Percentiles rank a stretch among this genome's conserved stretches.
phyloP scores from a whole-genome alignment of 148 eudicot genomes.

The Cornus kousa region DNA sequence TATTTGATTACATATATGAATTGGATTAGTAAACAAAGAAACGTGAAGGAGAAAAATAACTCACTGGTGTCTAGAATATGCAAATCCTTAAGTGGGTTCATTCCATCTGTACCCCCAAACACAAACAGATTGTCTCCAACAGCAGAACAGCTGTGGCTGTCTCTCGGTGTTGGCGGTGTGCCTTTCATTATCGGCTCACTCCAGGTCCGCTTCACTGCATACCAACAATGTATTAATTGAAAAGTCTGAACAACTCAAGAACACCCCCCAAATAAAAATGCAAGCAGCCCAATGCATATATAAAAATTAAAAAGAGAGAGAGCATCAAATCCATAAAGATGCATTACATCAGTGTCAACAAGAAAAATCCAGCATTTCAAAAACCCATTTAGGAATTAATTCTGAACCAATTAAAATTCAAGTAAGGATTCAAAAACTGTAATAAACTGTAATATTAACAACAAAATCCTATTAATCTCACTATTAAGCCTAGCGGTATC shows the following conservation, averaged over 20 bases:
- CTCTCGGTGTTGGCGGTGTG: conserved; percentile 72
- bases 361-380: no score
- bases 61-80: conserved; percentile 75
- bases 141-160: conserved; percentile 90
- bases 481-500: no score
- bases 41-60: conserved; percentile 20
- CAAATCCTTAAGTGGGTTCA: conserved; percentile 68
- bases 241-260: neutral
- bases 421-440: no score
- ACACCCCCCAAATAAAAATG: neutral
- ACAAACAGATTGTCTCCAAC: conserved; percentile 75
- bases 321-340: neutral
- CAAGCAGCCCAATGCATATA: neutral
- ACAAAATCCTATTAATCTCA: neutral
- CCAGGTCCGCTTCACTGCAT: conserved; percentile 64
- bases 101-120: conserved; percentile 90
- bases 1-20: neutral
- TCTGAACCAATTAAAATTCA: no score
- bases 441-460: neutral
- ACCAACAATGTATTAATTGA: neutral
- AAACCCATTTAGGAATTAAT: no score
- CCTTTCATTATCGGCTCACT: conserved; percentile 67
- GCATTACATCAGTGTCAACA: no score
- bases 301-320: no score
- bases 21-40: neutral